Percentiles rank a stretch among this genome's conserved stretches.
Conservation (phyloP, 805 yeast species). For the Grigorovia transvaalensis region DNA sequence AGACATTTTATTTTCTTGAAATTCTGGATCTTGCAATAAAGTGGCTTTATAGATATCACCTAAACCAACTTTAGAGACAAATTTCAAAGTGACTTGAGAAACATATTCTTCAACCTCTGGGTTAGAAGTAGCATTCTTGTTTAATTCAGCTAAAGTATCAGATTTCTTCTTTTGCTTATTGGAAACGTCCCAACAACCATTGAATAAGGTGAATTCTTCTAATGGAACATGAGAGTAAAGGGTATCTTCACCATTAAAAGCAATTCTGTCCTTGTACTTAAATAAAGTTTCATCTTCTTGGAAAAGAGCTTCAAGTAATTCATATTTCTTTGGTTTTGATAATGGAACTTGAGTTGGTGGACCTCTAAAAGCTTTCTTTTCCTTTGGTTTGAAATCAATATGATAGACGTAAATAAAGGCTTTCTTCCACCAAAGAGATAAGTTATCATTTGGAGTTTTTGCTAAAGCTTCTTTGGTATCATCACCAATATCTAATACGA, state of each 20-base stretch:
- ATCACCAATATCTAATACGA: conserved; percentile 10
- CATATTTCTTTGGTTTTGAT: conserved; percentile 14
- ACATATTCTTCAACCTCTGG: conserved; percentile 5
- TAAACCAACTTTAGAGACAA: conserved; percentile 10
- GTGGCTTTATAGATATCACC: conserved; percentile 15
- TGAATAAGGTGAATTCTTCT: conserved; percentile 17
- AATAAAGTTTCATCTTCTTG: conserved; percentile 13
- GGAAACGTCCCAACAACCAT: conserved; percentile 18
- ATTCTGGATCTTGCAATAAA: conserved; percentile 8
- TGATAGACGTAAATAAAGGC: conserved; percentile 15
- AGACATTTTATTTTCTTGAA: conserved; percentile 16
- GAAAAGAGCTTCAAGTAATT: conserved; percentile 13
- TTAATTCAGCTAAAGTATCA: conserved; percentile 1
- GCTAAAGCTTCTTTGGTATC: conserved; percentile 5
- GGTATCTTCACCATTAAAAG: conserved; percentile 19
- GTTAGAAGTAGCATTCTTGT: neutral
- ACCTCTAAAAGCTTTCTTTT: conserved; percentile 2
- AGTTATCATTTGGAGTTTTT: neutral
- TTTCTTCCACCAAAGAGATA: conserved; percentile 15
- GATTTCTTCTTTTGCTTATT: conserved; percentile 10
- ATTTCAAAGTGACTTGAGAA: conserved; percentile 12
- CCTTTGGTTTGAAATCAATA: conserved; percentile 9
- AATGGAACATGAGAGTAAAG: conserved; percentile 15
- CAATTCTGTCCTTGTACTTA: conserved; percentile 14
- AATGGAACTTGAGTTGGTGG: conserved; percentile 8